Conservation (phyloP, 345 rosid species). For the Euphorbia tirucalli region DNA sequence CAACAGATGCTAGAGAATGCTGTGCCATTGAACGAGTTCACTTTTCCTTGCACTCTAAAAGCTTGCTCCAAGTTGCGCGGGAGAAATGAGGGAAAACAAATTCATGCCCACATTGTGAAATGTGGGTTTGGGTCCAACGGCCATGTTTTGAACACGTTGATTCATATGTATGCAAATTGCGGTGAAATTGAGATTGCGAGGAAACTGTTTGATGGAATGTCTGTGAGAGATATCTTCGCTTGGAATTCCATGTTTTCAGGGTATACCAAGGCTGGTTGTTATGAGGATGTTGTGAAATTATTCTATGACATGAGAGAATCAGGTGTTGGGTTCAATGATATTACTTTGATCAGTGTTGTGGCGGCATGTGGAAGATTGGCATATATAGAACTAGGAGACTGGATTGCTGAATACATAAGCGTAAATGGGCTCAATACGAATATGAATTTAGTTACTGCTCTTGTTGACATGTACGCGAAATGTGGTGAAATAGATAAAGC, state of each 20-base stretch:
- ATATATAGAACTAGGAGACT: slow-evolving; percentile 13
- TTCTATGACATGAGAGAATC: slow-evolving; percentile 2
- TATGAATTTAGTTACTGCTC: slow-evolving; percentile 11
- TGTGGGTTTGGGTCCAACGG: slow-evolving; percentile 23
- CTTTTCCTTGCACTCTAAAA: slow-evolving; percentile 38
- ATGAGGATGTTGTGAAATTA: slow-evolving; percentile 1
- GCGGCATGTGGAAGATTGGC: slow-evolving; percentile 14
- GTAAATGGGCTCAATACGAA: not conserved
- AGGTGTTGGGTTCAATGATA: slow-evolving; percentile 9
- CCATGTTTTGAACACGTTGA: slow-evolving; percentile 10
- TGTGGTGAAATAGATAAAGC: slow-evolving; percentile 15
- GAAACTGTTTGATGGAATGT: slow-evolving; percentile 12
- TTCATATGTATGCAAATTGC: slow-evolving; percentile 11
- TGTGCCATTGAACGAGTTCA: slow-evolving; percentile 34
- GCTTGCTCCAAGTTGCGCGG: slow-evolving; percentile 39
- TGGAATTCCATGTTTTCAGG: slow-evolving; percentile 15
- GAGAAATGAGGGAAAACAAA: slow-evolving; percentile 38
- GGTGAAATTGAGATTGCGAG: slow-evolving; percentile 13
- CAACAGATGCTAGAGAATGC: slow-evolving; percentile 29
- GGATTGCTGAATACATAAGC: slow-evolving; percentile 7
- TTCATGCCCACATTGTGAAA: slow-evolving; percentile 40
- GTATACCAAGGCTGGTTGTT: slow-evolving; percentile 2
- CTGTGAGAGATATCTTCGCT: slow-evolving; percentile 9
- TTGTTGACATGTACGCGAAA: slow-evolving; percentile 16
- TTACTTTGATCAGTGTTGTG: slow-evolving; percentile 7